Evolutionary conservation across 768 basidiomycete species (phyloP), one percentile per base, ranked within the genome.

Genomic region (Termitomyces sp.): DNA sequence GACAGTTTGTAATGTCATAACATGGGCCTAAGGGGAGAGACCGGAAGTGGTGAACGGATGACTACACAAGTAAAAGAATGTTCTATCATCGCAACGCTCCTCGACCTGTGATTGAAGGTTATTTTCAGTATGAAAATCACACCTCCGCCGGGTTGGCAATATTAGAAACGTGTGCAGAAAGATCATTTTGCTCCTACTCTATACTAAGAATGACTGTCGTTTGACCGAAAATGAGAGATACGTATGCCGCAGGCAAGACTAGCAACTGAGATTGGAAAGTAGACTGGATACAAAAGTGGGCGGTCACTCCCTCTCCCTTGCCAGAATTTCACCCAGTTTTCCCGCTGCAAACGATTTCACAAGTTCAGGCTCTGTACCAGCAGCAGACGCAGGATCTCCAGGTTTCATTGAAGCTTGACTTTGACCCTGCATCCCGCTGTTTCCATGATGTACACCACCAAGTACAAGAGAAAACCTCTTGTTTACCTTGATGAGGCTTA

Each of bases 391-490:
- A 58, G 55, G 59, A 37, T 41, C 55, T 37, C 59, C 60, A 43
- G 59, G 50, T 68, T 63, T 39, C 73, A 74, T 70, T 39, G 75
- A 75, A 59, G 78, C 75, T 54, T 59, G 58, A 41, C 46, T 60
- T 32, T 57, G 50, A 27, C 37, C 55, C 12, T 27, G 58, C 19
- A 45, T 50, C 7, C 46, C 50, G 25, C 50, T 44, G 17, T 52
- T 50, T 10, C 45, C 56, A 37, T 58, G 51, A 54, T 59, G 61
- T 23, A 63, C 59, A 27, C 61, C 57, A 53, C 74, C 68, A 0
- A 87, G 73, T 37, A 88, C 76, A 3, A 88, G 72, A 19, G 85
- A 85, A 59, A 86, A 86, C 58, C 87, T 55, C 41, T 61, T 63
- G 44, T 54, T 61, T 32, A 46, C 37, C 28, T 56, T 74, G 63